Conservation (phyloP, 2,329 filamentous ascomycete genomes). For the Venturia effusa region DNA sequence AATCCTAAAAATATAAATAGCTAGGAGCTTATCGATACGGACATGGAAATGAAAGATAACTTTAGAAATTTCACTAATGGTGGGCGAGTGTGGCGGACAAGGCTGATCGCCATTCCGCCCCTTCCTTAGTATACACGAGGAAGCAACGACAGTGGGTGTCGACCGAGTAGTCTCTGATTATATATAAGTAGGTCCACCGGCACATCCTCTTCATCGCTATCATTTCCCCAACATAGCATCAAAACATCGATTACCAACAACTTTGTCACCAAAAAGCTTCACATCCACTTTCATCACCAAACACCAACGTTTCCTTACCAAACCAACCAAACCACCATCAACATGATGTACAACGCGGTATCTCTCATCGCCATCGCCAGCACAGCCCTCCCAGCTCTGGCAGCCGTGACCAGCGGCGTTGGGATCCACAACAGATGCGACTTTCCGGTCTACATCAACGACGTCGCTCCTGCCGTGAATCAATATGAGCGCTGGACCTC, state of each 20-base stretch:
- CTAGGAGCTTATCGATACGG: not conserved
- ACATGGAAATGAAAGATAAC: not conserved
- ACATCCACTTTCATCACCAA: not conserved
- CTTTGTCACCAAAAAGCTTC: not conserved
- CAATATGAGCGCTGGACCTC: not conserved
- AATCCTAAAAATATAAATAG: too few relatives aligned
- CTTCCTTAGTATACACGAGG: not conserved
- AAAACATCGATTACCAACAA: not conserved
- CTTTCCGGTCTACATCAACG: not conserved
- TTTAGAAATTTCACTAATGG: not conserved
- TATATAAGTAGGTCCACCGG: not conserved
- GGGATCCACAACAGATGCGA: not conserved
- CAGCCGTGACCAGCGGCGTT: not conserved
- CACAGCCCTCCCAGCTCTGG: not conserved
- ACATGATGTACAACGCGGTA: not conserved
- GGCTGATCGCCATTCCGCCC: not conserved
- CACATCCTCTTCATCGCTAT: not conserved
- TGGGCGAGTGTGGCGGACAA: not conserved
- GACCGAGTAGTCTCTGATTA: not conserved
- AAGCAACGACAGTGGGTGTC: not conserved
- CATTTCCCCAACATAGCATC: not conserved
- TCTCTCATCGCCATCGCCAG: not conserved
- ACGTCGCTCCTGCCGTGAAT: not conserved
- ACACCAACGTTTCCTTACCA: not conserved
- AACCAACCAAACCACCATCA: not conserved